These are phyloP conservation scores for Ogataea salicorniae DNA, from an alignment of 805 yeast species.

Conservation along the genomic window DNA sequence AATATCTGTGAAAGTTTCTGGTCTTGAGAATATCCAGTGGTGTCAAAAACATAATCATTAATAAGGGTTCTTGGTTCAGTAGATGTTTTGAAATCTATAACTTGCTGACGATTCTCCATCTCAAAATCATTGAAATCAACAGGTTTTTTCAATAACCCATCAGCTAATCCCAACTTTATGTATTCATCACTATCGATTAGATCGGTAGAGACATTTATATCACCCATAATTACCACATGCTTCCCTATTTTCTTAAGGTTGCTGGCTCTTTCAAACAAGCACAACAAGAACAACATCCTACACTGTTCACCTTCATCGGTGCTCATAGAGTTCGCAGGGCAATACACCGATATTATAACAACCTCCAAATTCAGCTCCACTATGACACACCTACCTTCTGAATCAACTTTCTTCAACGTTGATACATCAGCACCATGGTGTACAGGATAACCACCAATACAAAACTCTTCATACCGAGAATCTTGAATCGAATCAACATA, in stretches of 20 bases:
- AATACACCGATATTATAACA: constrained; percentile 66
- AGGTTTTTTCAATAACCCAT: constrained; percentile 28
- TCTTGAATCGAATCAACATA: constrained; percentile 25
- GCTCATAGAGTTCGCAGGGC: constrained; percentile 85
- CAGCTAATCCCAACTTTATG: constrained; percentile 40
- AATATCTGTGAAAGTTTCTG: constrained; percentile 36
- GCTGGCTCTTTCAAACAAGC: constrained; percentile 57
- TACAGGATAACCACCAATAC: constrained; percentile 72
- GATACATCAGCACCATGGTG: constrained; percentile 34
- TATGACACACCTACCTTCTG: constrained; percentile 80
- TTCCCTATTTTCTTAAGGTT: constrained; percentile 54
- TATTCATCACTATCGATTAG: constrained; percentile 78
- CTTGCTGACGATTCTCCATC: constrained; percentile 27
- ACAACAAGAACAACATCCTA: constrained; percentile 51
- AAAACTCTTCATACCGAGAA: constrained; percentile 7
- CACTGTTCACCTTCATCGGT: constrained; percentile 62
- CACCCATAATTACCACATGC: constrained; percentile 79
- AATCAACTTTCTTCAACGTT: constrained; percentile 44
- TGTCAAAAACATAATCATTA: constrained; percentile 36
- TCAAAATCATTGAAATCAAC: constrained; percentile 31
- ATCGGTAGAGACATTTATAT: constrained; percentile 77
- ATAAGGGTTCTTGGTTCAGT: constrained; percentile 39
- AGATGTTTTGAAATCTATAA: constrained; percentile 34
- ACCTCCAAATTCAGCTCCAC: constrained; percentile 62
- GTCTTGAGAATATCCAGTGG: constrained; percentile 21